Percentiles rank a stretch among this genome's conserved stretches.
Conservation (phyloP, 768 basidiomycete genomes). For the Pleurotus tuoliensis region DNA sequence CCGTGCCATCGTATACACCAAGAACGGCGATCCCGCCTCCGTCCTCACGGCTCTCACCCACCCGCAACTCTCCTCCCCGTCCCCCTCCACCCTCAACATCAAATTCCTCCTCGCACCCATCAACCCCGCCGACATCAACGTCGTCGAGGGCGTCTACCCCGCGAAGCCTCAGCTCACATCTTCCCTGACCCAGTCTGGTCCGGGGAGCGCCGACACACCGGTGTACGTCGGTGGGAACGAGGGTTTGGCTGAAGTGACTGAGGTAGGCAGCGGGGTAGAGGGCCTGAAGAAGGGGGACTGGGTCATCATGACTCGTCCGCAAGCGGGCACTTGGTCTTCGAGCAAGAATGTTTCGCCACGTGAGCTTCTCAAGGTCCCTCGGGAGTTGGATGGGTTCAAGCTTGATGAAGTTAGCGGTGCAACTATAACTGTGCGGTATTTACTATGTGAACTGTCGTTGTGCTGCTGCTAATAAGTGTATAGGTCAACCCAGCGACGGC, state of each 20-base stretch:
- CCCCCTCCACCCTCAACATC: constrained; percentile 58
- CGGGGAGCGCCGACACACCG: constrained; percentile 27
- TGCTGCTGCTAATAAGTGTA: not conserved
- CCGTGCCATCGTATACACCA: constrained; percentile 64
- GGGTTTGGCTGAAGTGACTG: constrained; percentile 63
- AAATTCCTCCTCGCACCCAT: constrained; percentile 69
- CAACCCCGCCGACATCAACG: constrained; percentile 81
- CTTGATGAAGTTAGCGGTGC: constrained; percentile 67
- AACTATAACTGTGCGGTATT: constrained; percentile 58
- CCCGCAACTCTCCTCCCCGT: constrained; percentile 48
- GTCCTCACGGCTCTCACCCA: constrained; percentile 55
- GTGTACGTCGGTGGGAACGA: constrained; percentile 75
- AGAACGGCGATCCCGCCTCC: constrained; percentile 56
- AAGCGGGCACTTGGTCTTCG: constrained; percentile 75
- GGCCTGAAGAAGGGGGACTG: constrained; percentile 57
- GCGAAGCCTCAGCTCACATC: constrained; percentile 44
- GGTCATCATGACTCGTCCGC: constrained; percentile 67
- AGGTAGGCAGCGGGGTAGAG: constrained; percentile 52
- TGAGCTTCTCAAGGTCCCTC: constrained; percentile 62
- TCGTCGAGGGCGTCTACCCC: constrained; percentile 82
- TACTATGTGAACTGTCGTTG: not conserved
- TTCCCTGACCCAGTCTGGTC: constrained; percentile 28
- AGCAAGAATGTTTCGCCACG: constrained; percentile 44
- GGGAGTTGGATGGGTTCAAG: constrained; percentile 17
- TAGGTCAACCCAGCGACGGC: constrained; percentile 85